Evolutionary conservation across 1,284 basidiomycete species (phyloP), one percentile per base, ranked within the genome.

Genomic region (Ceratobasidium sp.): DNA sequence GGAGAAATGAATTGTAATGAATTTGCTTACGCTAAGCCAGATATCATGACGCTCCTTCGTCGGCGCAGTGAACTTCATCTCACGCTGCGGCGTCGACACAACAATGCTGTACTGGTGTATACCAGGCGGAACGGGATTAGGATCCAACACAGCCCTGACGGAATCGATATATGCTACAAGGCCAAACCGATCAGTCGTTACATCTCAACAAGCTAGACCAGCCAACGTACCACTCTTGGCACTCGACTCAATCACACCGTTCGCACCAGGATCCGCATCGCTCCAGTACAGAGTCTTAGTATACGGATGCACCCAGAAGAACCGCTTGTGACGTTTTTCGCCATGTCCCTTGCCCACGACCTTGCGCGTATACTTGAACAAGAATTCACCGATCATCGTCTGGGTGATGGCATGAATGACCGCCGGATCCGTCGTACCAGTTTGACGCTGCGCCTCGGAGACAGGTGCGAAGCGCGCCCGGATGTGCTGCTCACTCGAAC

Each of bases 301-400:
- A 83, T 99, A 99, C 33, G 98, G 98, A 85, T 99, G 97, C 17
- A 99, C 92, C 97, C 98, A 99, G 89, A 99, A 98, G 91, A 98
- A 99, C 49, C 98, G 89, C 83, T 91, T 92, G 85, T 99, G 98
- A 69, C 97, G 88, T 83, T 92, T 92, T 83, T 96, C 94, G 35
- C 95, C 94, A 82, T 96, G 89, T 8, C 95, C 96, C 82, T 94
- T 95, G 37, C 96, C 95, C 81, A 99, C 91, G n/a, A 94, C 86
- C 78, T 91, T 90, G 74, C 97, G 90, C 11, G 96, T 98, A 85
- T 99, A 99, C 88, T 99, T 99, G 90, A 94, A 95, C 85, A 99
- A 85, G 85, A 96, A 99, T 87, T 99, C 97, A 79, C 97, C 97
- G 80, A 99, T 99, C 97, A 99, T 99, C 28, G 97, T 98, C 87